Base-by-base conservation (phyloP, 495 filamentous ascomycete genomes). In the Penicillium steckii region DNA sequence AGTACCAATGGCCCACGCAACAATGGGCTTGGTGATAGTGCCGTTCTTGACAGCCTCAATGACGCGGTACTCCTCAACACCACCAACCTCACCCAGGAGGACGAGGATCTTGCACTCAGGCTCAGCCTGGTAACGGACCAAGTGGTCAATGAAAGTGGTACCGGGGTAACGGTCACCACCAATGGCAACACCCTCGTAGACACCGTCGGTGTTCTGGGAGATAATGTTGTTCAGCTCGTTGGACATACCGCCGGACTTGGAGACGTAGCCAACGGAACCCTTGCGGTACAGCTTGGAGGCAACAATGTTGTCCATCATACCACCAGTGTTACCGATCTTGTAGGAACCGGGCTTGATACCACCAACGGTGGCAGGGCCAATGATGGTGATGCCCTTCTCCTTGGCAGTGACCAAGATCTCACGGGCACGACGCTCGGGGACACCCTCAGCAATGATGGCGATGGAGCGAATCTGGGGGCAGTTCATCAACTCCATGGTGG, bases 241-340 rank as follows among this genome's bases (percentile, higher is more conserved):
- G 68, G 92, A 97, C 94, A 98, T 98, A 82, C 94, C 94, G 66
- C 94, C 94, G 41, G 94, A 98, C 82, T 98, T 98, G 80, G 95
- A 97, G 72, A 98, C 94, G 71, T 98, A 98, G 64, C 89, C 94
- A 56, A 98, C 92, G 46, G 95, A 97, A 61, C 94, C 94, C 76
- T 90, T 90, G 74, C 94, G 94, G 85, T 98, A 98, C 45, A 98
- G 90, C 85, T 97, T 98, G 74, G 95, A 97, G 60, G 94, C 92
- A 52, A 98, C 94, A 64, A 98, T 98, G 83, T 98, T 98, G 84
- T 98, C 94, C 94, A 98, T 98, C 94, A 98, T 98, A 74, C 94
- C 94, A 84, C 94, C 94, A 56, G 94, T 98, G 83, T 98, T 98
- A 73, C 94, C 94, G 57, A 98, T 98, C 85, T 97, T 98, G 85